Percentiles rank a stretch among this genome's conserved stretches.
Conservation (phyloP, 2,329 filamentous ascomycete genomes). For the Teratosphaeria nubilosa region DNA sequence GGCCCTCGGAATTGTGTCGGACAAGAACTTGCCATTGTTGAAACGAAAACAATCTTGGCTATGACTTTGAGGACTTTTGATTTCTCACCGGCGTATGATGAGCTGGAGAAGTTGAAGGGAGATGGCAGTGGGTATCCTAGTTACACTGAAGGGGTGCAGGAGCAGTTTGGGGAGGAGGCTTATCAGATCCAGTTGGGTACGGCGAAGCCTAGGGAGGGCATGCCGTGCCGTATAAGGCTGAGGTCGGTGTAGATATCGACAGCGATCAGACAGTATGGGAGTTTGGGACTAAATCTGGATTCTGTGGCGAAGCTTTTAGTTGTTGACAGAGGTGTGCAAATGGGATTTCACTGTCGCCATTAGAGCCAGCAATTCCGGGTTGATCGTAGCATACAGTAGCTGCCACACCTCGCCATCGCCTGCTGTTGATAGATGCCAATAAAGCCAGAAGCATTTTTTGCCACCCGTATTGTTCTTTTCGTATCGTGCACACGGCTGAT, state of each 20-base stretch:
- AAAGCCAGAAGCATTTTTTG: background rate
- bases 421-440: background rate
- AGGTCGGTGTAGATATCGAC: background rate
- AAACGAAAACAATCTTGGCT: slow-evolving; percentile 42
- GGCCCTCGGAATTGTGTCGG: slow-evolving; percentile 49
- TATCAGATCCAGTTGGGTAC: slow-evolving; percentile 26
- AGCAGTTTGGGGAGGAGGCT: slow-evolving; percentile 24
- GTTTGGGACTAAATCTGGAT: too few relatives aligned
- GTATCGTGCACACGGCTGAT: background rate
- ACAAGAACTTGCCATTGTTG: slow-evolving; percentile 45
- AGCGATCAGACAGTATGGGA: background rate
- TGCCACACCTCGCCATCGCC: background rate
- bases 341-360: too few relatives aligned
- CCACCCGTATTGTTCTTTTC: background rate
- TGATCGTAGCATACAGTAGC: too few relatives aligned
- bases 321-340: too few relatives aligned
- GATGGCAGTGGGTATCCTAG: slow-evolving; percentile 26
- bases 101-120: slow-evolving; percentile 23
- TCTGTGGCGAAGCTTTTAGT: too few relatives aligned
- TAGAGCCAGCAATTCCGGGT: too few relatives aligned
- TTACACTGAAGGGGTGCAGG: slow-evolving; percentile 15
- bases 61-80: slow-evolving; percentile 43
- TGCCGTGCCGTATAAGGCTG: slow-evolving; percentile 23
- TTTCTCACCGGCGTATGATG: slow-evolving; percentile 33
- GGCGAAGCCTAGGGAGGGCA: slow-evolving; percentile 25